Evolutionary conservation across 495 filamentous ascomycete species (phyloP), one percentile per base, ranked within the genome.

Genomic region (Elasticomyces elasticus): DNA sequence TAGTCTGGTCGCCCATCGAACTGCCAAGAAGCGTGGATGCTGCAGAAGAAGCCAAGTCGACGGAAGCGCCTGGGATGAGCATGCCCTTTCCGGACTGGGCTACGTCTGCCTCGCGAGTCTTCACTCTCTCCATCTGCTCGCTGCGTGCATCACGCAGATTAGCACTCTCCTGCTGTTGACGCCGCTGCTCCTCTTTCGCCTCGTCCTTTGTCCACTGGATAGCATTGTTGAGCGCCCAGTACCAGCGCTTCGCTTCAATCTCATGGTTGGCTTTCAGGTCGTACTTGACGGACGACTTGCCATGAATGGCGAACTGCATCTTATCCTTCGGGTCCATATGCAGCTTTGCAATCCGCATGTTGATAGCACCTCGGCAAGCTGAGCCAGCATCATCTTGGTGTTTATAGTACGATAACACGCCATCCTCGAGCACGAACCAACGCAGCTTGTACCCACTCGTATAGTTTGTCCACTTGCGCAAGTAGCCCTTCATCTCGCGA

Each of bases 401-500:
- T 70, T 98, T 98, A 72, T 97, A 98, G 68, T 98, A 98, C 66
- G 92, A 97, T 59, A 98, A 69, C 17, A 98, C 94, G 15, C 92
- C 92, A 64, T 97, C 94, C 62, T 98, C 92, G 22, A 98, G 76
- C 0, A 97, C 94, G 68, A 98, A 98, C 89, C 91, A 98, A 44
- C 92, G 78, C 49, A 98, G 71, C 71, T 98, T 95, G 71, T 92
- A 97, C 3, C 92, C 92, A 63, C 82, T 87, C 9, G 90, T 88
- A 67, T 98, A 98, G 62, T 98, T 98, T 20, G 92, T 97, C 92
- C 92, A 98, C 65, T 98, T 98, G 68, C 95, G 95, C 52, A 98
- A 73, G 66, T 97, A 98, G 9, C 92, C 92, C 70, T 90, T 95
- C 88, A 97, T 96, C 67, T 97, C 92, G 41, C 89, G 80, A 10